Conservation (phyloP, 129 eudicot species). For the Kitagawia praeruptora region DNA sequence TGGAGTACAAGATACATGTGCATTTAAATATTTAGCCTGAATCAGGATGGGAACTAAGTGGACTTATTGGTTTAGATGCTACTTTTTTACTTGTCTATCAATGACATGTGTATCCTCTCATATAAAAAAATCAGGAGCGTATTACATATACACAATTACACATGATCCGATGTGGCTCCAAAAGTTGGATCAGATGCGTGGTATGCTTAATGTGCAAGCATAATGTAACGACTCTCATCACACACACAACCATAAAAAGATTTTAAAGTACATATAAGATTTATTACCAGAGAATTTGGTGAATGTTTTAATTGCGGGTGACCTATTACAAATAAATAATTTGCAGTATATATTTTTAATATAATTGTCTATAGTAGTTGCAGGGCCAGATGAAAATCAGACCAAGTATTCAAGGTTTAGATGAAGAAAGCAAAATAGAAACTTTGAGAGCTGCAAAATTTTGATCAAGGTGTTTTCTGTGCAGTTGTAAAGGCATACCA, state of each 20-base stretch:
- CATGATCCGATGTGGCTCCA: background rate
- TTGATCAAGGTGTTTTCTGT: constrained; percentile 12
- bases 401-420: background rate
- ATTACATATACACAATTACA: background rate
- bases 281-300: background rate
- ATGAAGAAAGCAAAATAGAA: background rate
- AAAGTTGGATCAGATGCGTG: background rate
- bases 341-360: background rate
- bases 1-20: too few species aligned
- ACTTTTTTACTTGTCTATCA: background rate
- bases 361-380: background rate
- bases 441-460: background rate
- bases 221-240: background rate
- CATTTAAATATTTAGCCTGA: background rate
- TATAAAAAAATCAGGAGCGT: background rate
- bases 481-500: constrained; percentile 97
- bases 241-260: too few species aligned
- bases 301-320: background rate
- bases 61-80: background rate
- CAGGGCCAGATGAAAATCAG: background rate
- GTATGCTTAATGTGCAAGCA: background rate
- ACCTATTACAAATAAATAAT: background rate
- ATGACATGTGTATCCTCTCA: background rate
- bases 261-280: background rate
- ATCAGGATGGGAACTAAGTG: background rate